Evolutionary conservation across 2,329 filamentous ascomycete species (phyloP), one percentile per base, ranked within the genome.

Genomic region (Colletotrichum karsti): DNA sequence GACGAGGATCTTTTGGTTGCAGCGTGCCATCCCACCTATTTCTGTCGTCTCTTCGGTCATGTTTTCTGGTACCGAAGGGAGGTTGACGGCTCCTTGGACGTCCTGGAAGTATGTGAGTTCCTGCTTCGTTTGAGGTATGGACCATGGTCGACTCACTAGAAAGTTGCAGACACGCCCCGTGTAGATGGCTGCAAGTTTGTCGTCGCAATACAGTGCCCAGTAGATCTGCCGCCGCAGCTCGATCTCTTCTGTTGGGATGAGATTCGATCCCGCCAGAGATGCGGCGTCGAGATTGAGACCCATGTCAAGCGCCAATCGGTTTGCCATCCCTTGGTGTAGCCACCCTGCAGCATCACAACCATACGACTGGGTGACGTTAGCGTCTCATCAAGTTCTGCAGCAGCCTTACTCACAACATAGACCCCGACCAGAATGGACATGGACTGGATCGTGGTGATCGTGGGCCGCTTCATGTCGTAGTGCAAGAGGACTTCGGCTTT

Each of bases 291-390:
- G 70, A 28, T 81, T 79, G 0, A 81, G 68, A 1, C 79, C 79
- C 77, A 81, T 79, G 30, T 81, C 79, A 0, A 80, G 72, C 9
- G 74, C 75, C 12, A 81, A 61, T 3, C 77, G 73, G 53, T 70
- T 76, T 1, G 79, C 79, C 75, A 80, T 79, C 1, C 78, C 78
- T n/a, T 79, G 75, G 44, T 79, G 74, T 8, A 80, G 73, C 77
- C 77, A 80, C 2, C 77, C 76, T 1, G 76, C 74, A 3, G 78
- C 77, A 67, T 80, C 78, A 5, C 73, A 73, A 3, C 78, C 78
- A 10, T 74, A 74, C 6, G 77, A 74, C 78, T 80, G 15, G 5
- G 10, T 2, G 2, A 8, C 6, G 20, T 72, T 20, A 53, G 50
- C n/a, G 13, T 28, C 15, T 2, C 30, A 22, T 13, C 1, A 7